phyloP scores from a whole-genome alignment of 2,329 filamentous ascomycete species.

The Calonectria hongkongensis region DNA sequence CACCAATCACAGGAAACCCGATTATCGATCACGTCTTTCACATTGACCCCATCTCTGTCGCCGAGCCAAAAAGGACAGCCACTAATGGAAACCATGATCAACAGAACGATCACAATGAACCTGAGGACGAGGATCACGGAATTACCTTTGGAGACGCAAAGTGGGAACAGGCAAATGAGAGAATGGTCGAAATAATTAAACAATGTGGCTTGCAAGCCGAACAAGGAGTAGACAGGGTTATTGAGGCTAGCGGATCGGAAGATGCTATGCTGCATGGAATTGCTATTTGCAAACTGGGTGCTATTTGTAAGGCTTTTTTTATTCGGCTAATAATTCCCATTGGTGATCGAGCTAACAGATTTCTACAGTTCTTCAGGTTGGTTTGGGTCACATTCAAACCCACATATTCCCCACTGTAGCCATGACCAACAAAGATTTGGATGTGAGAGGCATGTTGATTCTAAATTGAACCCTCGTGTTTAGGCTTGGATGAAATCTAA shows the following conservation, averaged over 20 bases:
- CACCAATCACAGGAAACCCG: background rate
- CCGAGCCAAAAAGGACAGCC: background rate
- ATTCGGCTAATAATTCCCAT: constrained; percentile 42
- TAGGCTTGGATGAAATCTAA: background rate
- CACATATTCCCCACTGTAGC: background rate
- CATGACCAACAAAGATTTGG: constrained; percentile 50
- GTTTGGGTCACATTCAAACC: background rate
- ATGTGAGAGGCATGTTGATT: constrained; percentile 45
- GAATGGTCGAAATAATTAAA: constrained; percentile 28
- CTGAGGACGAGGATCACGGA: constrained; percentile 38
- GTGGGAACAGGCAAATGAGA: constrained; percentile 15
- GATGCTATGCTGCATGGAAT: constrained; percentile 47
- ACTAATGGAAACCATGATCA: constrained; percentile 48
- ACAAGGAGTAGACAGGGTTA: constrained; percentile 49
- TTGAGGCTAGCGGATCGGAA: constrained; percentile 54
- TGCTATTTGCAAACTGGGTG: constrained; percentile 50
- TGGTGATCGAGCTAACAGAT: constrained; percentile 33
- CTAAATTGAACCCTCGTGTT: background rate
- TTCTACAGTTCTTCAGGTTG: background rate
- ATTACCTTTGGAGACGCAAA: constrained; percentile 45
- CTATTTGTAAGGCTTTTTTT: constrained; percentile 39
- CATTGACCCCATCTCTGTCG: background rate
- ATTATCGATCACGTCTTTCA: background rate
- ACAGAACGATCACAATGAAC: constrained; percentile 41
- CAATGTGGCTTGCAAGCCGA: constrained; percentile 39